phyloP scores from a whole-genome alignment of 2,329 filamentous ascomycete genomes.

The Microdochium bolleyi region DNA sequence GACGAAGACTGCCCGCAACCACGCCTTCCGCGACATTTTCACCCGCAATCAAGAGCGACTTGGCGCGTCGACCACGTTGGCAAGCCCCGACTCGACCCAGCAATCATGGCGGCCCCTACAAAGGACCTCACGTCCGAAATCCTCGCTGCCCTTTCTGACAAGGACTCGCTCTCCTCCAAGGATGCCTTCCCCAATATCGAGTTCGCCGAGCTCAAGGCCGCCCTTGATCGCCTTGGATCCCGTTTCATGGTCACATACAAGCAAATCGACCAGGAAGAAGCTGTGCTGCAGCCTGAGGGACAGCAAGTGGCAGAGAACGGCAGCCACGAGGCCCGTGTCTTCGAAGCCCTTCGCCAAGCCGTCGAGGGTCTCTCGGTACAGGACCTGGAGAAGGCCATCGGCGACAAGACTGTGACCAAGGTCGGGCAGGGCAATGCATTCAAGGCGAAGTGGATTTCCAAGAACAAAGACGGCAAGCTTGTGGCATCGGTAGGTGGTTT shows the following conservation, averaged over 20 bases:
- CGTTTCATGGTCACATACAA: constrained; percentile 84
- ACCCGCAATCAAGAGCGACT: neutral
- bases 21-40: neutral
- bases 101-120: constrained; percentile 14
- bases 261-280: constrained; percentile 71
- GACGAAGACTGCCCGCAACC: neutral
- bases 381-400: constrained; percentile 62
- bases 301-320: constrained; percentile 65
- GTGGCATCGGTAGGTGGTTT: constrained; percentile 27
- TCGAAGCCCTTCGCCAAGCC: constrained; percentile 62
- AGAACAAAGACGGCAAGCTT: constrained; percentile 49
- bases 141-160: constrained; percentile 55
- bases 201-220: constrained; percentile 71
- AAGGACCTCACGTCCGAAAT: constrained; percentile 57
- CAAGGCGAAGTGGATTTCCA: constrained; percentile 65
- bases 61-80: neutral
- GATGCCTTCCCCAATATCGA: constrained; percentile 60
- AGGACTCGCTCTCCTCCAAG: constrained; percentile 58
- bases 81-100: neutral
- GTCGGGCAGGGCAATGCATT: constrained; percentile 94
- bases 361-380: constrained; percentile 75
- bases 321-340: constrained; percentile 77
- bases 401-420: constrained; percentile 66
- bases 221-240: constrained; percentile 76
- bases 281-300: constrained; percentile 66